phyloP scores from a whole-genome alignment of 106 monocot genomes.

The Dioscorea dumetorum region DNA sequence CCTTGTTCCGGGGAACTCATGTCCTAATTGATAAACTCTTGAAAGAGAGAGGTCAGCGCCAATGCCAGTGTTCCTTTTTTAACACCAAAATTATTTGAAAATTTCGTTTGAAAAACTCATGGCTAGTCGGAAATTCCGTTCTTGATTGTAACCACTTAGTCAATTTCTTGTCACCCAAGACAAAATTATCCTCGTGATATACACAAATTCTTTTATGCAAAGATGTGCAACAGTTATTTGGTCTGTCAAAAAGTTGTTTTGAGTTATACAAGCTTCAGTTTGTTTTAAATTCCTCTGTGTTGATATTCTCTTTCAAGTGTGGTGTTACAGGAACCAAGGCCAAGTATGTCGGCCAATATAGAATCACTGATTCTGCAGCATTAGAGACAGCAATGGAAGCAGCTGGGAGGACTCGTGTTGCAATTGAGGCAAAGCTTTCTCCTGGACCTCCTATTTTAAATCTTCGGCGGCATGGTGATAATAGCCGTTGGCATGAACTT shows the following conservation, averaged over 20 bases:
- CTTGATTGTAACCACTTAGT: background rate
- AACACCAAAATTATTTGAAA: background rate
- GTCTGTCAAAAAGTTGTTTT: no score
- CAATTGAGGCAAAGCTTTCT: slow-evolving; percentile 93
- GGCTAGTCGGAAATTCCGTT: background rate
- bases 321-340: slow-evolving; percentile 36
- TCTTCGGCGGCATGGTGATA: slow-evolving; percentile 83
- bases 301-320: no score
- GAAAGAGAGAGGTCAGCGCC: slow-evolving; percentile 46
- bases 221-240: no score
- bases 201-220: no score
- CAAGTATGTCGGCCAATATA: slow-evolving; percentile 69
- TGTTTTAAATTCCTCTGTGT: no score
- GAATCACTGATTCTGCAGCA: slow-evolving; percentile 68
- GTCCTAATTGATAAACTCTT: slow-evolving; percentile 55
- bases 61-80: background rate
- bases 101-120: background rate
- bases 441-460: slow-evolving; percentile 85
- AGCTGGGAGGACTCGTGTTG: slow-evolving; percentile 65
- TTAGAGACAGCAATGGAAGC: slow-evolving; percentile 87
- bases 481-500: slow-evolving; percentile 90
- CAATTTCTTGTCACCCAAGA: background rate
- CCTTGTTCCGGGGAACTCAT: slow-evolving; percentile 56
- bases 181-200: background rate
- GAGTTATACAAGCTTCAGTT: no score